Percentiles rank a stretch among this genome's conserved stretches.
These are phyloP conservation scores for Bipolaris bicolor DNA, from an alignment of 2,329 filamentous ascomycete species.

Conservation along the genomic window DNA sequence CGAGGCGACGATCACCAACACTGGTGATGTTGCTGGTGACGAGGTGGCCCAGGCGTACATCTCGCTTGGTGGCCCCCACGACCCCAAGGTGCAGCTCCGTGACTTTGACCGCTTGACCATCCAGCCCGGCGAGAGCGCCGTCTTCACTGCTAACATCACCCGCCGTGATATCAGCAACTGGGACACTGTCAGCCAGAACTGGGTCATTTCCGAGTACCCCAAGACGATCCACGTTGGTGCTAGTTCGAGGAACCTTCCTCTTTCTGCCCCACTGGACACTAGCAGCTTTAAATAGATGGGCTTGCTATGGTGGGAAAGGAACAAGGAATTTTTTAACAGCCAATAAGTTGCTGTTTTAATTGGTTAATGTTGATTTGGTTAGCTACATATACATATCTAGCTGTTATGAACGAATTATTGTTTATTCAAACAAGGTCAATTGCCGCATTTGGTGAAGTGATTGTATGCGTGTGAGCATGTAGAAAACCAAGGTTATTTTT, in stretches of 20 bases:
- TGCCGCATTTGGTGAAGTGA: not conserved
- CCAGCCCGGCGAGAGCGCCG: slow-evolving; percentile 68
- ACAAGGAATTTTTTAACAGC: not conserved
- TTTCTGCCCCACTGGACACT: slow-evolving; percentile 46
- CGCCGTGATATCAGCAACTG: slow-evolving; percentile 87
- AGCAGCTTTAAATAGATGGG: slow-evolving; percentile 16
- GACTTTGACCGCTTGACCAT: slow-evolving; percentile 81
- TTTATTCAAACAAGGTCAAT: not conserved
- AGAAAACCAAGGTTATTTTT: not conserved
- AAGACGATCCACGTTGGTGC: slow-evolving; percentile 67
- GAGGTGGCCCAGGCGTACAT: slow-evolving; percentile 80
- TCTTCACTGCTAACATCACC: slow-evolving; percentile 72
- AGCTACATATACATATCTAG: not conserved
- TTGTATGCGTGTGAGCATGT: too few species aligned
- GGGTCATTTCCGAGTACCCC: slow-evolving; percentile 67
- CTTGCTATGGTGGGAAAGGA: not conserved
- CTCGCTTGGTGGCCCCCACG: slow-evolving; percentile 76
- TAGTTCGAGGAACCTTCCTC: slow-evolving; percentile 63
- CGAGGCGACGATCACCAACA: slow-evolving; percentile 73
- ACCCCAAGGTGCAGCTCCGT: slow-evolving; percentile 71
- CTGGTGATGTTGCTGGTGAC: slow-evolving; percentile 67
- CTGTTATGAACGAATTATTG: not conserved
- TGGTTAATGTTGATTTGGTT: slow-evolving; percentile 8
- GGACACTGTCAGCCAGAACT: slow-evolving; percentile 81
- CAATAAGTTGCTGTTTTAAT: slow-evolving; percentile 7